A percentile compares a stretch with the other conserved stretches of the same genome.
These are phyloP conservation scores for Microbotryomycetes sp. DNA, from an alignment of 1,284 basidiomycete genomes.

Conservation along the genomic window DNA sequence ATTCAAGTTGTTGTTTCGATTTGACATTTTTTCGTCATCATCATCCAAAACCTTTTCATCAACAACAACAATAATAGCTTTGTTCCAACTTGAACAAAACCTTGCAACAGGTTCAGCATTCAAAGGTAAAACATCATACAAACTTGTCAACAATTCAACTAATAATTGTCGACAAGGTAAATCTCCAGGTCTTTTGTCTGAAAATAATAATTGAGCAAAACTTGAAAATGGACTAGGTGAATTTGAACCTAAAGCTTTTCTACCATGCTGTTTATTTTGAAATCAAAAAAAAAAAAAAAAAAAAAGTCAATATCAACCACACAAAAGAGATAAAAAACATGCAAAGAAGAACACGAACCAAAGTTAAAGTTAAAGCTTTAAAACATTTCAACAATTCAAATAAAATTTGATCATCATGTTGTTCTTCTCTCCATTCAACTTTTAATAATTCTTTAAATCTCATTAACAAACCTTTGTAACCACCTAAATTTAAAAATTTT, in stretches of 20 bases:
- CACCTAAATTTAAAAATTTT: slow-evolving; percentile 74
- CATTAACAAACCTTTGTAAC: slow-evolving; percentile 74
- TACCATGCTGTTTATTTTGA: slow-evolving; percentile 40
- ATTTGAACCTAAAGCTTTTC: slow-evolving; percentile 64
- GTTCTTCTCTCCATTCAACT: slow-evolving; percentile 97
- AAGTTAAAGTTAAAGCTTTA: slow-evolving; percentile 85
- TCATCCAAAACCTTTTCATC: neutral
- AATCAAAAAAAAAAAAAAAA: neutral
- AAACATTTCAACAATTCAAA: slow-evolving; percentile 89
- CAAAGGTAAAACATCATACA: slow-evolving; percentile 69
- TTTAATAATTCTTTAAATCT: slow-evolving; percentile 87
- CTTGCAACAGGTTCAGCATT: slow-evolving; percentile 37
- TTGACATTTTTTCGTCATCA: neutral
- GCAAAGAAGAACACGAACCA: slow-evolving; percentile 59
- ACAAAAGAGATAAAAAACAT: neutral
- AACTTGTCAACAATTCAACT: slow-evolving; percentile 68
- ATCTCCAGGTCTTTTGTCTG: slow-evolving; percentile 96
- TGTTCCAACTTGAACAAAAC: neutral
- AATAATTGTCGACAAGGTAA: slow-evolving; percentile 83
- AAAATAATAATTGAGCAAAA: slow-evolving; percentile 76
- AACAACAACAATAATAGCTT: neutral
- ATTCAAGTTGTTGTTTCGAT: neutral
- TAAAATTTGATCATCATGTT: slow-evolving; percentile 90
- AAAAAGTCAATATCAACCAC: neutral
- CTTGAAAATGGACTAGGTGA: slow-evolving; percentile 80